Conservation (phyloP, 495 filamentous ascomycete genomes). For the Trichocladium uniseriatum region DNA sequence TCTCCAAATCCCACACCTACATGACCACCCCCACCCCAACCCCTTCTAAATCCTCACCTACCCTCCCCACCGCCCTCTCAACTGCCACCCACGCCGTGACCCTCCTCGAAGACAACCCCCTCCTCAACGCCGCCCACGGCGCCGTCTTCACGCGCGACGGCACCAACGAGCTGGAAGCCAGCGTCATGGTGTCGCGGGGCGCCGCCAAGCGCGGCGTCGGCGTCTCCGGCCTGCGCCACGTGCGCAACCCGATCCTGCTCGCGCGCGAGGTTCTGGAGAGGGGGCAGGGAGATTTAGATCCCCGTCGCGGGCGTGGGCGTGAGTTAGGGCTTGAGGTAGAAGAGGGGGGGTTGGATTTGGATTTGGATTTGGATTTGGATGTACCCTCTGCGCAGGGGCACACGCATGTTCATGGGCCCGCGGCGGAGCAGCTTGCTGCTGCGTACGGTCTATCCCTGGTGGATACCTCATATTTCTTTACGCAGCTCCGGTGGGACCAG, state of each 20-base stretch:
- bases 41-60: conserved; percentile 33
- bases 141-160: conserved; percentile 79
- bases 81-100: conserved; percentile 67
- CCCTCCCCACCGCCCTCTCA: conserved; percentile 50
- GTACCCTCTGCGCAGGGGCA: conserved; percentile 51
- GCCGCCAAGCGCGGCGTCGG: conserved; percentile 66
- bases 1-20: conserved; percentile 28
- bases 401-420: conserved; percentile 53
- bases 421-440: conserved; percentile 57
- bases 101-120: conserved; percentile 67
- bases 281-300: conserved; percentile 42
- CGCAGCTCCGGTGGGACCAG: conserved; percentile 71
- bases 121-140: conserved; percentile 81
- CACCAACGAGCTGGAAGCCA: conserved; percentile 78
- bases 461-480: conserved; percentile 65
- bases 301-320: background rate
- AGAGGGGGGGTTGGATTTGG: too few species aligned
- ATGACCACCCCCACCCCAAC: conserved; percentile 23
- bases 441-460: conserved; percentile 62
- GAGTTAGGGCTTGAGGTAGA: too few species aligned
- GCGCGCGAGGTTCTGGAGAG: conserved; percentile 62
- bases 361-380: conserved; percentile 13
- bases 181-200: conserved; percentile 77
- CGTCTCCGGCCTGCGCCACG: conserved; percentile 58
- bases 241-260: conserved; percentile 71